These are phyloP conservation scores for Phytophthora ramorum DNA, from an alignment of 352 stramenopile genomes.

Conservation along the genomic window DNA sequence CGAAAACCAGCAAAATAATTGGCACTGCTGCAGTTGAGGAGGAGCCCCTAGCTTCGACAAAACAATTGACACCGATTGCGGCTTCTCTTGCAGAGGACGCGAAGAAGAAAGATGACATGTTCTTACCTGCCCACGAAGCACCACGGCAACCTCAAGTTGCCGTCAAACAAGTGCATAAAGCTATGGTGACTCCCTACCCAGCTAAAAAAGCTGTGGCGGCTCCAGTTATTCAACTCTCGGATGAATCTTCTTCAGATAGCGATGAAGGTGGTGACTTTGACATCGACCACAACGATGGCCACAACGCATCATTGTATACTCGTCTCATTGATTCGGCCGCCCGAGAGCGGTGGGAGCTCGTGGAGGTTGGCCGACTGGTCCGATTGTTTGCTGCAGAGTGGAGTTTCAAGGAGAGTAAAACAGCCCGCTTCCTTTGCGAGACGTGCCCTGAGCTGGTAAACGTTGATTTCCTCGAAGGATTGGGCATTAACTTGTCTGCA, in stretches of 20 bases:
- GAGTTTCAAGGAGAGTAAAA: constrained; percentile 59
- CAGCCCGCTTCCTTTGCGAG: constrained; percentile 60
- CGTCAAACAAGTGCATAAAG: constrained; percentile 1
- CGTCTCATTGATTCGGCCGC: constrained; percentile 81
- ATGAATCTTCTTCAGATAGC: constrained; percentile 34
- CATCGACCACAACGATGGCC: constrained; percentile 5
- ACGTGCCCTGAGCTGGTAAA: constrained; percentile 84
- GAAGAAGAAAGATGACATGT: constrained; percentile 33
- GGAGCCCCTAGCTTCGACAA: neutral
- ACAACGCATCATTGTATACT: constrained; percentile 59
- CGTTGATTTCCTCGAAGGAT: constrained; percentile 86
- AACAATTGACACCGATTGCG: constrained; percentile 26
- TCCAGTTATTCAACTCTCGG: constrained; percentile 7
- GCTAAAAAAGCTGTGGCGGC: neutral
- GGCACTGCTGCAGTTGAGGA: constrained; percentile 1
- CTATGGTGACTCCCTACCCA: neutral
- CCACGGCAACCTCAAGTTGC: neutral
- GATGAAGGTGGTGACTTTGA: constrained; percentile 25
- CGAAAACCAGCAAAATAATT: neutral
- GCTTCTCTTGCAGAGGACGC: constrained; percentile 23
- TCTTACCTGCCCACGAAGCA: constrained; percentile 23
- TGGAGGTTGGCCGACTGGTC: constrained; percentile 82
- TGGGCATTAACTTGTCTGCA: constrained; percentile 60
- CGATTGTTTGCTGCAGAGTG: constrained; percentile 78
- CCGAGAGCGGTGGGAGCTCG: constrained; percentile 75